Evolutionary conservation across 371 early-diverging fungal genomes (phyloP).

Genomic region (Apophysomyces variabilis): DNA sequence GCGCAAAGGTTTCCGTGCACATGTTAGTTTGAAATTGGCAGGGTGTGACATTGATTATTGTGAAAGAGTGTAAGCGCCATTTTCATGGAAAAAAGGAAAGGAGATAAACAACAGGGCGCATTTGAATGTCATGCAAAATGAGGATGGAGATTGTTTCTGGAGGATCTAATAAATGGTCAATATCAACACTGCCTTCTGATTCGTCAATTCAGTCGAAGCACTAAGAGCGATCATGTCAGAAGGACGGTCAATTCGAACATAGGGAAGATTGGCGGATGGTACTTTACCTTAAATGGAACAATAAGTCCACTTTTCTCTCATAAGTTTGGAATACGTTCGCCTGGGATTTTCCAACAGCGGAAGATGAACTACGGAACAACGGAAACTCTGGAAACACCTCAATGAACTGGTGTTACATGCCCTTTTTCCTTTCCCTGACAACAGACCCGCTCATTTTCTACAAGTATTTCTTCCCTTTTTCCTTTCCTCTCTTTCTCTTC

Average conservation of each 20-base stretch:
- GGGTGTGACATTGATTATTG: too few relatives aligned
- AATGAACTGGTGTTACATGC: conserved; percentile 8
- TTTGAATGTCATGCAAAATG: too few relatives aligned
- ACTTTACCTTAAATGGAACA: conserved; percentile 5
- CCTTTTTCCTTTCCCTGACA: conserved; percentile 5
- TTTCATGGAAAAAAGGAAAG: too few relatives aligned
- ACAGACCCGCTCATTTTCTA: background rate
- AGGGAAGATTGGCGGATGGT: background rate
- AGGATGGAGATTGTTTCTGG: too few relatives aligned
- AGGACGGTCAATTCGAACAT: background rate
- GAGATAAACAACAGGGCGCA: too few relatives aligned
- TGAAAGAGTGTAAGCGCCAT: too few relatives aligned
- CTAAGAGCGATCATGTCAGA: background rate
- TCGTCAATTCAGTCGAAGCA: background rate
- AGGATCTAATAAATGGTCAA: too few relatives aligned
- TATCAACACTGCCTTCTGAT: background rate
- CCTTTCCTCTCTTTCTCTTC: too few relatives aligned
- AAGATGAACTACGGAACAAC: conserved; percentile 11
- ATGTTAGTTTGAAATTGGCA: too few relatives aligned
- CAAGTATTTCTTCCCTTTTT: background rate
- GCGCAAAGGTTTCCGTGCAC: too few relatives aligned
- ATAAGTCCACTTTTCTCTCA: background rate
- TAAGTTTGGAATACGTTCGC: background rate
- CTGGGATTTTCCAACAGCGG: background rate
- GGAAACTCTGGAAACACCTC: conserved; percentile 4